Percentiles rank a stretch among this genome's conserved stretches.
These are phyloP conservation scores for Saccharomyces hybrid DNA, from an alignment of 1,139 yeast genomes.

Conservation along the genomic window DNA sequence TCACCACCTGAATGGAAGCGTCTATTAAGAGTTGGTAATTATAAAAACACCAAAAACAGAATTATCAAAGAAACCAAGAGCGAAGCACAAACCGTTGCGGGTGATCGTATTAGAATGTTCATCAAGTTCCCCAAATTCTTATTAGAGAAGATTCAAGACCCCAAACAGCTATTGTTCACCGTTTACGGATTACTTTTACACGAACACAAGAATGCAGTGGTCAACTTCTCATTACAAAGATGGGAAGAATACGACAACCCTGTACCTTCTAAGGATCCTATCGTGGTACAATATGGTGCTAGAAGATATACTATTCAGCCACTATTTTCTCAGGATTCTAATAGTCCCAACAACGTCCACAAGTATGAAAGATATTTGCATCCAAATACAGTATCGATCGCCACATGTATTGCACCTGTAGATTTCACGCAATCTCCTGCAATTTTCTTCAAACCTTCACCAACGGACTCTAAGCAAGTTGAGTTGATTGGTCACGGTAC, in stretches of 20 bases:
- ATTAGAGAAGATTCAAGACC: slow-evolving; percentile 37
- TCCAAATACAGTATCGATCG: slow-evolving; percentile 66
- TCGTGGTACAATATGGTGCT: slow-evolving; percentile 88
- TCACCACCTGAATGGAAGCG: slow-evolving; percentile 76
- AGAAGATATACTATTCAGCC: slow-evolving; percentile 82
- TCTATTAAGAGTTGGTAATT: slow-evolving; percentile 67
- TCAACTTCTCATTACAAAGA: slow-evolving; percentile 72
- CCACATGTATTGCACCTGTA: slow-evolving; percentile 84
- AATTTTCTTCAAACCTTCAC: slow-evolving; percentile 50
- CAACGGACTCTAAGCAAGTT: slow-evolving; percentile 40
- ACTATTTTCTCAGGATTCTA: slow-evolving; percentile 69
- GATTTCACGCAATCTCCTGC: slow-evolving; percentile 77
- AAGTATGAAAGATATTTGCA: slow-evolving; percentile 81
- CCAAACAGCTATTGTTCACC: slow-evolving; percentile 44
- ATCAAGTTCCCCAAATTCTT: slow-evolving; percentile 55
- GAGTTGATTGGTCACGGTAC: slow-evolving; percentile 87
- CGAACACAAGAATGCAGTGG: slow-evolving; percentile 79
- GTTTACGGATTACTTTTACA: slow-evolving; percentile 71
- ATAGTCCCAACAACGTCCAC: slow-evolving; percentile 76
- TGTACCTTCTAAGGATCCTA: slow-evolving; percentile 66
- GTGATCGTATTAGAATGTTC: slow-evolving; percentile 53
- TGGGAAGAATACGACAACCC: slow-evolving; percentile 89
- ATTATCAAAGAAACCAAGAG: slow-evolving; percentile 52
- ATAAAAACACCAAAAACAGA: slow-evolving; percentile 68
- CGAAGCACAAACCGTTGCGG: slow-evolving; percentile 57